Base-by-base conservation (phyloP, 768 basidiomycete species). In the Phanerochaete carnosa region DNA sequence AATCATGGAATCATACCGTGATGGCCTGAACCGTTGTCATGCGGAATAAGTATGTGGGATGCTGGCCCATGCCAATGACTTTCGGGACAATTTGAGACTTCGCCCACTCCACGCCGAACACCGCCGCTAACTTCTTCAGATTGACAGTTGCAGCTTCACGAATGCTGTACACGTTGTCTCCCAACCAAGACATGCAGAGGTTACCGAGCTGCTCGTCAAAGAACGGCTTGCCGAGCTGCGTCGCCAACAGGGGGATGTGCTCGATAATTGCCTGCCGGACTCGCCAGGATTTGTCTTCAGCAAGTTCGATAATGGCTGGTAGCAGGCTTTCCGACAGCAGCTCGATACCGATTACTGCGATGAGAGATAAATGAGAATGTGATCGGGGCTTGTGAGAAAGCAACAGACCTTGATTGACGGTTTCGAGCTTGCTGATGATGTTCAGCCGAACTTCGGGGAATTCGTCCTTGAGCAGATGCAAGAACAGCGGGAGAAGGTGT, bases 11-110 rank as follows among this genome's bases (percentile, higher is more conserved):
- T 51, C 88, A 63, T 72, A 98, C 96, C 69, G 94, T 95, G 69
- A 99, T 95, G 32, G 96, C 96, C 74, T 98, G 95, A 46, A 98
- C 94, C 16, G 97, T 98, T 2, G 97, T 99, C 95, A 99, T 97
- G 69, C 97, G 82, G 77, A 92, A 97, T 28, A 98, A 82, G 74
- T 98, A 98, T 73, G 98, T 99, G 30, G 92, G 92, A 75, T 98
- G 95, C 60, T 89, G 84, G 4, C 94, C 95, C 97, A 98, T 98
- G 52, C 88, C 92, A 75, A 98, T 88, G 23, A 99, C 93, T 75
- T 96, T 96, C 3, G 97, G 97, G 37, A 98, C 92, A 67, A 99
- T 98, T 32, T 94, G 87, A 52, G 83, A 79, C 72, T 87, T 89
- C 30, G 97, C 94, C 97, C 97, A 99, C 7, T 98, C 95, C 26